phyloP scores from a whole-genome alignment of 2,329 filamentous ascomycete species.

The Ceratocystis papillata region DNA sequence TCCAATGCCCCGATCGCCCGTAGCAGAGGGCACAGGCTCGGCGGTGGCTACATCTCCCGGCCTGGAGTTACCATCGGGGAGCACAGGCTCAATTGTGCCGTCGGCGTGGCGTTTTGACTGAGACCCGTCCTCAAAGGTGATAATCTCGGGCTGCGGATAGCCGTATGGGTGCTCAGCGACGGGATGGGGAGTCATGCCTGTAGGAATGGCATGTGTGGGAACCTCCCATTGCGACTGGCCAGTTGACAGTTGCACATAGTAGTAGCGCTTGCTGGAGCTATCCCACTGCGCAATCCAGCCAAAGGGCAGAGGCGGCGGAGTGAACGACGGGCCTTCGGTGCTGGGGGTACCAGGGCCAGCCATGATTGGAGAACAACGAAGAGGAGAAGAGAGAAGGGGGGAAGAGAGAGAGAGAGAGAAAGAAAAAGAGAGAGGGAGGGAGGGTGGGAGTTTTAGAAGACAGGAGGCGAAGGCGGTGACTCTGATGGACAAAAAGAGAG shows the following conservation, averaged over 20 bases:
- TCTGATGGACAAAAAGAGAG: too few relatives aligned
- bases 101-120: slow-evolving; percentile 52
- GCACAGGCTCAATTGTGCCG: slow-evolving; percentile 49
- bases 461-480: too few relatives aligned
- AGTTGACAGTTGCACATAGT: slow-evolving; percentile 61
- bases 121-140: slow-evolving; percentile 51
- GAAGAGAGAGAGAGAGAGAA: background rate
- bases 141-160: slow-evolving; percentile 38
- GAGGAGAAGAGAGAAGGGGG: background rate
- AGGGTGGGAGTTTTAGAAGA: background rate
- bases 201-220: slow-evolving; percentile 53
- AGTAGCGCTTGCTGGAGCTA: slow-evolving; percentile 52
- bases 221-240: slow-evolving; percentile 65
- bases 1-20: slow-evolving; percentile 52
- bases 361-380: slow-evolving; percentile 34
- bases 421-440: background rate
- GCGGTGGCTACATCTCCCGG: slow-evolving; percentile 31
- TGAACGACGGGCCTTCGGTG: slow-evolving; percentile 49
- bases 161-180: slow-evolving; percentile 53
- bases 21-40: slow-evolving; percentile 35
- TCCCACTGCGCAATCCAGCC: slow-evolving; percentile 65
- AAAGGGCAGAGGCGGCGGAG: slow-evolving; percentile 49
- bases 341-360: slow-evolving; percentile 48
- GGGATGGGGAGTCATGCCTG: slow-evolving; percentile 48
- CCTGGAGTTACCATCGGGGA: slow-evolving; percentile 38